Evolutionary conservation across 768 basidiomycete species (phyloP), one percentile per base, ranked within the genome.

Genomic region (Termitomyces sp.): DNA sequence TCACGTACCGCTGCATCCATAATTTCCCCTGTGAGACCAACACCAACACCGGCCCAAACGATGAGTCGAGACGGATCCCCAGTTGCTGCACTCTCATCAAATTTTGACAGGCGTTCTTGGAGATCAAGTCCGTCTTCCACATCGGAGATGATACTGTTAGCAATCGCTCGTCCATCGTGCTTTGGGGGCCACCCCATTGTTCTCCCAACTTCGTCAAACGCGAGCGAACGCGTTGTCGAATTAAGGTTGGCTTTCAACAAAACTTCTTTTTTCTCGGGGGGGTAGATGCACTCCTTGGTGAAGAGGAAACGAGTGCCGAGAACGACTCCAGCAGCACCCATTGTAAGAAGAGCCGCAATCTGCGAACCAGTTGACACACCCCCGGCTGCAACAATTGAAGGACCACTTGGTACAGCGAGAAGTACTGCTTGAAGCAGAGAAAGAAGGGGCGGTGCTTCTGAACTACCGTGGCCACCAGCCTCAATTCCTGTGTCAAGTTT

Each of bases 241-340:
- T 60, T 64, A 1, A 72, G 66, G 34, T 60, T 69, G 20, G 77
- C 75, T 9, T 62, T 61, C 3, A 77, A 46, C 33, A 83, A 66
- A 0, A 70, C 70, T 3, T 66, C 65, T 61, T 83, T 83, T 61
- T 75, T 73, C 2, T 65, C 67, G 4, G 64, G 58, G 16, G 66
- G 62, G 65, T 78, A 82, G 1, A 66, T 69, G 48, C 79, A 72
- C 64, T 83, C 80, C 15, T 63, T 65, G 0, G 81, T 78, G 62
- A 77, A 72, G 22, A 79, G 68, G 68, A 82, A 77, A 0, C 80
- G 78, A 2, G 83, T 83, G 6, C 82, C 82, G 4, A 75, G 58
- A 8, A 78, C 76, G 12, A 71, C 78, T 3, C 76, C 83, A 12
- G 73, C 61, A 4, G 80, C 80, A 18, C 81, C 81, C 49, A 77